Evolutionary conservation across 2,329 filamentous ascomycete species (phyloP), one percentile per base, ranked within the genome.

Genomic region (Talaromyces rugulosus): DNA sequence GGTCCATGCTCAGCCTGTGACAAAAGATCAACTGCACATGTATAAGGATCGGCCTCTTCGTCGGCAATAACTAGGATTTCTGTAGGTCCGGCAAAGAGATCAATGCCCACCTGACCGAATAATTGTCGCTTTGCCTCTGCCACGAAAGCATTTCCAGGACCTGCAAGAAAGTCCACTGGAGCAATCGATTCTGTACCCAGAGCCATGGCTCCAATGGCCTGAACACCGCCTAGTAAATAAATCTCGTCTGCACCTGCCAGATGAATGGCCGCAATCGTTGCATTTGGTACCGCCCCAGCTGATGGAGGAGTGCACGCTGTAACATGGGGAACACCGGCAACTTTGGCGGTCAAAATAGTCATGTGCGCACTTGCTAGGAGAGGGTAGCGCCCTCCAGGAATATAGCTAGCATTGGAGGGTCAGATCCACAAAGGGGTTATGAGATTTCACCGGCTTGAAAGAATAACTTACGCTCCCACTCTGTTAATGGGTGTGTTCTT

Each of bases 291-390:
- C 57, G 79, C 58, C 2, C 82, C 82, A 0, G 68, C 67, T 59
- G 82, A 82, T 0, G 82, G 83, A 4, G 82, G 82, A 5, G 82
- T 85, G 68, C 79, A 83, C 12, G 72, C 81, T 6, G 82, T 75
- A 4, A 84, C 81, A 56, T 80, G 71, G n/a, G 72, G 71, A 1
- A 84, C 81, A 2, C 82, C 82, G 5, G 82, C 82, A 4, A 80
- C 79, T 66, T 84, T 84, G 27, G 82, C 82, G 0, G 82, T 84
- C 4, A 83, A 68, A 54, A 84, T 83, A 2, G 82, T 84, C 82
- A 84, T 84, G 67, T 84, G 82, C 2, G 81, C 80, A 7, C 78
- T 81, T 1, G 82, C 82, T 2, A 84, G 78, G 2, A 84, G 74
- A 0, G 82, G 80, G 63, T 84, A 85, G 6, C 82, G 75, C 3